A percentile compares a stretch with the other conserved stretches of the same genome.
Evolutionary conservation across 139 green algal species (phyloP).

Genomic region (Chlorella sorokiniana): DNA sequence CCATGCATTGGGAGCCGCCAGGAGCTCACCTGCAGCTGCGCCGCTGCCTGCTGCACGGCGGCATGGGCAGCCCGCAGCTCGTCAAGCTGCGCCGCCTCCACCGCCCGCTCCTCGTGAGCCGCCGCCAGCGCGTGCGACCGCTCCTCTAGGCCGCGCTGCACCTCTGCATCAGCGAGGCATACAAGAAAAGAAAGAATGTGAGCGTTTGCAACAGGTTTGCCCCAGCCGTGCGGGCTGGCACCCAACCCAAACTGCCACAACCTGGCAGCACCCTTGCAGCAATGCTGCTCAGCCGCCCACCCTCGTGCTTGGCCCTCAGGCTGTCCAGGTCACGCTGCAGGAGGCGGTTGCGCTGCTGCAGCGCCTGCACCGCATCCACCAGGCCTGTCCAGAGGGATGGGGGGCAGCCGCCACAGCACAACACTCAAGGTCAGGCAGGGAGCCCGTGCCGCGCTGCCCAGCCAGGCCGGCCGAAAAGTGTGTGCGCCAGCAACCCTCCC

Average conservation of each 20-base stretch:
- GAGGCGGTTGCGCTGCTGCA: slow-evolving; percentile 40
- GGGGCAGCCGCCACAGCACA: too few species aligned
- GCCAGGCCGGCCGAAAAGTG: too few species aligned
- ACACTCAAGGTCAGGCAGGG: too few species aligned
- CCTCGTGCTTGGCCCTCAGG: slow-evolving; percentile 1
- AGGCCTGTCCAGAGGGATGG: slow-evolving; percentile 19
- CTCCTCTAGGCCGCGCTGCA: slow-evolving; percentile 5
- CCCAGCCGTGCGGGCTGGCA: too few species aligned
- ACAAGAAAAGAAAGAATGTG: too few species aligned
- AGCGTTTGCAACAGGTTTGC: too few species aligned
- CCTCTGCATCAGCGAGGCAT: too few species aligned
- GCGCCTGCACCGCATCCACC: slow-evolving; percentile 44
- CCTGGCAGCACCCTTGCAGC: neutral
- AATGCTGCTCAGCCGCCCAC: neutral
- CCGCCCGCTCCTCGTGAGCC: neutral
- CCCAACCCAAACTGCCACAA: too few species aligned
- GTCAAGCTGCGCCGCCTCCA: neutral
- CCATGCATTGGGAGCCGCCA: too few species aligned
- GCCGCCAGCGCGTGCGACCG: neutral
- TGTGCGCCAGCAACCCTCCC: too few species aligned
- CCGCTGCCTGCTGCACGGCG: neutral
- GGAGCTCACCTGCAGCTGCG: neutral
- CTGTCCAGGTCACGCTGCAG: slow-evolving; percentile 31
- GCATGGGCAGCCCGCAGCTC: neutral
- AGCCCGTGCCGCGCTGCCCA: too few species aligned